Evolutionary conservation across 2,329 filamentous ascomycete species (phyloP).

Genomic region (Fusarium citri): DNA sequence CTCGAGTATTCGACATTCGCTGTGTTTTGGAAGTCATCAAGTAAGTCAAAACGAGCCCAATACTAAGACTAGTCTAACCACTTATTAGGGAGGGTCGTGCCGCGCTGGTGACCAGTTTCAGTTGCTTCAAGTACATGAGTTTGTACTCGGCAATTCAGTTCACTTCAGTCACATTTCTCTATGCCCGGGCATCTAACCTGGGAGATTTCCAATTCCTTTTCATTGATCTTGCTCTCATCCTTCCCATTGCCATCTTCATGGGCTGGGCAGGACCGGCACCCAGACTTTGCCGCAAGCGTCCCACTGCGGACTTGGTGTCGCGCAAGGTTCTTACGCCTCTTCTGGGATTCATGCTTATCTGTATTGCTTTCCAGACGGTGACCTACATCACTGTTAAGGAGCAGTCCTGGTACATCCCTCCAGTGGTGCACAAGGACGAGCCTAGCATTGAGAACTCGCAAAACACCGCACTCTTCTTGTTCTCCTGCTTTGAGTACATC

Average conservation of each 20-base stretch:
- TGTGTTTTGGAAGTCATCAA: constrained; percentile 93
- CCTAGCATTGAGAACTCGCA: constrained; percentile 92
- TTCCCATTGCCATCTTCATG: constrained; percentile 99
- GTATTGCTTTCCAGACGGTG: constrained; percentile 79
- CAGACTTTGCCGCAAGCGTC: constrained; percentile 82
- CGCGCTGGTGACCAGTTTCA: constrained; percentile 97
- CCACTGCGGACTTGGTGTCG: constrained; percentile 91
- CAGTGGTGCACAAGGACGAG: constrained; percentile 79
- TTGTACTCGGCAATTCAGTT: constrained; percentile 99
- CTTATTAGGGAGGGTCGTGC: constrained; percentile 82
- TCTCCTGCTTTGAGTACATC: constrained; percentile 96
- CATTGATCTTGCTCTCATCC: constrained; percentile 91
- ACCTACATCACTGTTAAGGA: constrained; percentile 79
- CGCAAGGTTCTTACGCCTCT: constrained; percentile 91
- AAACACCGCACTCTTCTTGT: constrained; percentile 89
- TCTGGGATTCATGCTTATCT: constrained; percentile 87
- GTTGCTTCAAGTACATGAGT: constrained; percentile 99
- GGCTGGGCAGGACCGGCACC: constrained; percentile 92
- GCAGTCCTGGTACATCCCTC: constrained; percentile 89
- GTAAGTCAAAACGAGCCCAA: constrained; percentile 54
- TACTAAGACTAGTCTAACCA: constrained; percentile 36
- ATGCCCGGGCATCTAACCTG: constrained; percentile 91
- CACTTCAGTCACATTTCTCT: constrained; percentile 95
- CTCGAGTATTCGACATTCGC: constrained; percentile 92
- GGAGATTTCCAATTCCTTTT: constrained; percentile 98